Base-by-base conservation (phyloP, 2,329 filamentous ascomycete genomes). In the Aaosphaeria pasadenensis region DNA sequence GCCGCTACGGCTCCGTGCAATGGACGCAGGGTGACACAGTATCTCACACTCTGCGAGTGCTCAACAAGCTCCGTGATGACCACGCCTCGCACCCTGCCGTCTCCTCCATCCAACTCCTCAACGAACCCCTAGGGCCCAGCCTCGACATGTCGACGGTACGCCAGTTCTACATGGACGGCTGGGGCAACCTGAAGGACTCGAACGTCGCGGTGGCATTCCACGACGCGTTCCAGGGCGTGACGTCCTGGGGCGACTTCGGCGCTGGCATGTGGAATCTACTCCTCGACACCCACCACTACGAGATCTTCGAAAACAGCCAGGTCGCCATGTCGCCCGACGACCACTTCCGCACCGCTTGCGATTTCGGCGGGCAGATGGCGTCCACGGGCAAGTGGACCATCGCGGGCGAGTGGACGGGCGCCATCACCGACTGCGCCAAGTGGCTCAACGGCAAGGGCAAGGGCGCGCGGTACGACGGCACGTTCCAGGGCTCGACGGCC, bases 141-240 rank as follows among this genome's bases (percentile, higher is more conserved):
- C 60, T 77, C 5, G 64, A 76, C 53, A 72, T 74, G 69, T 64
- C 71, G 54, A 67, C 58, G 4, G 64, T 77, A 17, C 58, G 63
- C 24, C 72, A 75, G 43, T 77, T 77, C 60, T 77, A 77, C 64
- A 71, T 71, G 60, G 72, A 77, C 48, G 74, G 73, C 36, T 77
- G 74, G 73, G 74, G 74, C 33, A 71, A 74, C 50, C 62, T 77
- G 17, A 58, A 62, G 39, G 53, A 72, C 57, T 69, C 69, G 30
- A 58, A 71, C 41, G 71, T 76, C 11, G 73, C 70, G 17, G 59
- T 76, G 32, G 62, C 67, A 28, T 72, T 77, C 68, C 73, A 76
- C 56, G 75, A 77, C 58, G 75, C 74, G 0, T 77, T 77, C 63
- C 41, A 66, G 43, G 74, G 72, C 11, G 72, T 75, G 4, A 72